A percentile compares a stretch with the other conserved stretches of the same genome.
Evolutionary conservation across 495 filamentous ascomycete genomes (phyloP).

Genomic region (Lasiosphaeriaceae sp.): DNA sequence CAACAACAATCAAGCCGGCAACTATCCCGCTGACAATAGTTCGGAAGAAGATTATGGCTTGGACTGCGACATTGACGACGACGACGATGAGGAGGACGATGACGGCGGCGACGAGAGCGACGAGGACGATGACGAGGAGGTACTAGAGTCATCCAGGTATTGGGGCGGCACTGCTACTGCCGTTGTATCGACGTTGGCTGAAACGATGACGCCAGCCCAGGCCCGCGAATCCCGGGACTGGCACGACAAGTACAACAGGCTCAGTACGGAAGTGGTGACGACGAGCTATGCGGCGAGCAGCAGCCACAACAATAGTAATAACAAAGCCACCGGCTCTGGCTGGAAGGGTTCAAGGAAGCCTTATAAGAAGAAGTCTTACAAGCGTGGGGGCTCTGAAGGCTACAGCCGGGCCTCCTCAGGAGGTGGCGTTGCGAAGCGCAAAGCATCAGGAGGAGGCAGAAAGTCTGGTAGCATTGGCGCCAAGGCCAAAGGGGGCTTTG

Average conservation of each 20-base stretch:
- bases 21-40: constrained; percentile 50
- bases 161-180: constrained; percentile 3
- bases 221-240: neutral
- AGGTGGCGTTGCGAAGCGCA: constrained; percentile 31
- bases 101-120: constrained; percentile 45
- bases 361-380: constrained; percentile 5
- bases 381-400: constrained; percentile 24
- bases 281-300: neutral
- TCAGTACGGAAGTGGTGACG: neutral
- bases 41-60: constrained; percentile 29
- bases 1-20: too few relatives aligned
- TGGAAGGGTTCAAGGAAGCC: constrained; percentile 13
- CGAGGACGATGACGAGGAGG: constrained; percentile 22
- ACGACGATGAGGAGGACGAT: constrained; percentile 25
- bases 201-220: too few relatives aligned
- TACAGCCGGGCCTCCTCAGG: constrained; percentile 8
- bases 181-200: neutral
- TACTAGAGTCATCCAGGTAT: constrained; percentile 15
- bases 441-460: constrained; percentile 4
- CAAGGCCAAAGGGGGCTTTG: neutral
- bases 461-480: neutral
- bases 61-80: constrained; percentile 43
- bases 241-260: neutral
- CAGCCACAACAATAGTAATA: constrained; percentile 1
- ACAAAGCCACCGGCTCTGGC: constrained; percentile 2